Evolutionary conservation across 2,329 filamentous ascomycete genomes (phyloP).

Genomic region (Beauveria sp.): DNA sequence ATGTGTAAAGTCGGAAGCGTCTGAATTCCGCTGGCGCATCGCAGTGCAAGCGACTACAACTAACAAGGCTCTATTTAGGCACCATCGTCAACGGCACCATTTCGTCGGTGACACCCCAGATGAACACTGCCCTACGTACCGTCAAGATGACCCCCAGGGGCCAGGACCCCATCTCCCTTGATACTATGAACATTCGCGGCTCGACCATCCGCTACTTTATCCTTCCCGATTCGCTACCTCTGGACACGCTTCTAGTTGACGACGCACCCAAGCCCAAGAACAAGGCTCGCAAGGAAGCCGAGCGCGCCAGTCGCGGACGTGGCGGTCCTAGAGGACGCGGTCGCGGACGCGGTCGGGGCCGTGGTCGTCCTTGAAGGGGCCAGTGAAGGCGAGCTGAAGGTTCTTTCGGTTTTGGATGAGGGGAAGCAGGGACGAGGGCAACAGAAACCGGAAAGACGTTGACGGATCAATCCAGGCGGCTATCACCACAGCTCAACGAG

Average conservation of each 20-base stretch:
- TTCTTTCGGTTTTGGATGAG: background rate
- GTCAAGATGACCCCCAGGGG: constrained; percentile 94
- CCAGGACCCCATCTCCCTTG: constrained; percentile 79
- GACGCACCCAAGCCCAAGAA: constrained; percentile 99
- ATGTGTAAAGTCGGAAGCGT: constrained; percentile 19
- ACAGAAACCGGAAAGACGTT: background rate
- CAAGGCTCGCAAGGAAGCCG: constrained; percentile 91
- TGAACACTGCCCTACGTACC: constrained; percentile 93
- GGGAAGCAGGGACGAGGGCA: background rate
- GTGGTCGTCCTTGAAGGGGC: constrained; percentile 22
- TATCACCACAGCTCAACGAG: background rate
- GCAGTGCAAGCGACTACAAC: background rate
- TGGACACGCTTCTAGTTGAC: constrained; percentile 93
- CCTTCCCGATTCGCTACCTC: constrained; percentile 86
- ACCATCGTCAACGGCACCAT: constrained; percentile 97
- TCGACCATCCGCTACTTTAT: constrained; percentile 96
- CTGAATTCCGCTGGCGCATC: background rate
- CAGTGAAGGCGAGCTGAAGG: background rate
- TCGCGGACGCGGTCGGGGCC: constrained; percentile 35
- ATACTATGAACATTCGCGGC: constrained; percentile 94
- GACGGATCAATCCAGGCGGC: background rate
- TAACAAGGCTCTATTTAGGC: constrained; percentile 42
- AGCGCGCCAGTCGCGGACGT: constrained; percentile 46
- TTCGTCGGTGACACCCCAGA: constrained; percentile 91
- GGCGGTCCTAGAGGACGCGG: constrained; percentile 49